phyloP scores from a whole-genome alignment of 148 eudicot genomes.

The Simmondsia chinensis region DNA sequence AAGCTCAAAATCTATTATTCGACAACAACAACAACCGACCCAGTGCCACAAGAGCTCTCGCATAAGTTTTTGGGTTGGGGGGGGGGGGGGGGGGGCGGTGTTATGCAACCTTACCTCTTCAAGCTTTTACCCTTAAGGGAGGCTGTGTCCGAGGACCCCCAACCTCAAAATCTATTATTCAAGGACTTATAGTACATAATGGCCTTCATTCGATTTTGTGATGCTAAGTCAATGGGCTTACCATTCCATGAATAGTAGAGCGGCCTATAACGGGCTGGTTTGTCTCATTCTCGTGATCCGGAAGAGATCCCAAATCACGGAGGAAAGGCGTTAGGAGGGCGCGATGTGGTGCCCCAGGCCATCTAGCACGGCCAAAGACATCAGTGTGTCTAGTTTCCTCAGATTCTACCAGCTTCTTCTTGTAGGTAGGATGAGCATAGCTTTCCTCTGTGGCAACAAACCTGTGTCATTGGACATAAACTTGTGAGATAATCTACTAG shows the following conservation, averaged over 20 bases:
- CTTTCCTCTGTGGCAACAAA: conserved; percentile 87
- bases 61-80: no score
- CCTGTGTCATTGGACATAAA: conserved; percentile 15
- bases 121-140: no score
- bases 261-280: conserved; percentile 77
- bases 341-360: conserved; percentile 95
- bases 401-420: conserved; percentile 61
- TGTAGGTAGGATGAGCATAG: conserved; percentile 79
- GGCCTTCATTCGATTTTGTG: no score
- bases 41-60: no score
- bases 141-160: no score
- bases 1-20: no score
- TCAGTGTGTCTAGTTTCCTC: conserved; percentile 67
- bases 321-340: conserved; percentile 71
- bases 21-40: no score
- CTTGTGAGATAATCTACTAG: not conserved
- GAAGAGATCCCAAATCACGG: conserved; percentile 54
- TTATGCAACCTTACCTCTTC: no score
- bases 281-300: conserved; percentile 46
- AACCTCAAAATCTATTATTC: no score
- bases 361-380: conserved; percentile 88
- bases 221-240: no score
- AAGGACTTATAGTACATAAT: no score
- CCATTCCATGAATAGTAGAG: conserved; percentile 68
- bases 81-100: no score